Evolutionary conservation across 805 yeast genomes (phyloP), one percentile per base, ranked within the genome.

Genomic region (Priceomyces medius): DNA sequence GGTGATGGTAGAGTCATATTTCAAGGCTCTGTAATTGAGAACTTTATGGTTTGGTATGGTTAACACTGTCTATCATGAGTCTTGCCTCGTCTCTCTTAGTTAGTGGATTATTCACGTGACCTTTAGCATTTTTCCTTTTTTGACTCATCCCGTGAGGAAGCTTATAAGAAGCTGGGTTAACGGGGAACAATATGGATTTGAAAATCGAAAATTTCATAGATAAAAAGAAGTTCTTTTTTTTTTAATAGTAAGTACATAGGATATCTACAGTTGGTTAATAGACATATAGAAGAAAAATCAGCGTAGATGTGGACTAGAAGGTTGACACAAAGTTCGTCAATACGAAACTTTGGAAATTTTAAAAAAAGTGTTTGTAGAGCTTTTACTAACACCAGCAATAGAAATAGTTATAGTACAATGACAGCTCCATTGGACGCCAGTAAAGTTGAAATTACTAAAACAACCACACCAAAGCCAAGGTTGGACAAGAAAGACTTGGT

Each of bases 401-500:
- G n/a, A n/a, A 38, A 32, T n/a, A 24, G 13, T 31, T 29, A 35
- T 13, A 33, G 38, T 4, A 40, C 39, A 28, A 40, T 40, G 43
- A 20, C 43, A 19, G 64, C 65, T 19, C 53, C 63, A 8, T 61
- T 70, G 48, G 74, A 71, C 48, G 62, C 75, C 4, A 52, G 64
- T 35, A 66, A 64, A 46, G 55, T 68, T 44, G 51, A 57, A 32
- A 62, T 70, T 42, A 56, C 55, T 29, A 66, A 63, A 45, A 68
- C 74, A 42, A 54, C 63, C 20, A 52, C 59, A 2, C 74, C 75
- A 2, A 61, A 59, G 46, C 51, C 49, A 3, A 64, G 60, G 46
- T 51, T 65, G 28, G 66, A 73, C 4, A 66, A 67, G 35, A 71
- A 67, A 21, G 55, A 67, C 41, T 64, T 71, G 53, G 65, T 62